These are phyloP conservation scores for Entomortierella chlamydospora DNA, from an alignment of 192 early-diverging fungal species.

Conservation along the genomic window DNA sequence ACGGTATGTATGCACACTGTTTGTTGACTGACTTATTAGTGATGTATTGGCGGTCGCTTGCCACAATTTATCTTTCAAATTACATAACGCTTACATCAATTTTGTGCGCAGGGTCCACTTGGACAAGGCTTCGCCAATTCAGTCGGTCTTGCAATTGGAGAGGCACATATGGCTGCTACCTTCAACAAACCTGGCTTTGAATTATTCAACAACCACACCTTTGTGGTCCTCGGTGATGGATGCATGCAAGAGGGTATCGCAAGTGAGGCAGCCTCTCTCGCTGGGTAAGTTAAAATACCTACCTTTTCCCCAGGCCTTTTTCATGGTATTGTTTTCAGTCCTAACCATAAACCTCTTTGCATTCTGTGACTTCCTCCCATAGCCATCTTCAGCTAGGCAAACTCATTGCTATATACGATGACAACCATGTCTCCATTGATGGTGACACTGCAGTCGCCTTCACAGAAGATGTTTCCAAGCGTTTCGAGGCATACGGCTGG, in stretches of 20 bases:
- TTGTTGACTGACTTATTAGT: background rate
- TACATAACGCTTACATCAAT: background rate
- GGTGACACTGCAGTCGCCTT: slow-evolving; percentile 87
- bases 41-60: too few relatives aligned
- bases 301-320: too few relatives aligned
- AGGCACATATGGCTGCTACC: slow-evolving; percentile 87
- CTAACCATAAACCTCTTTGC: too few relatives aligned
- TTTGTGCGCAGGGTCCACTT: slow-evolving; percentile 75
- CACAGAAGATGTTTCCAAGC: slow-evolving; percentile 90
- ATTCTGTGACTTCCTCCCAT: too few relatives aligned
- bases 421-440: slow-evolving; percentile 97
- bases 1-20: slow-evolving; percentile 60
- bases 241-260: slow-evolving; percentile 98
- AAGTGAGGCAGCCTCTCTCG: slow-evolving; percentile 91
- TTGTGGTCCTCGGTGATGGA: slow-evolving; percentile 90
- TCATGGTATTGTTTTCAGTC: too few relatives aligned
- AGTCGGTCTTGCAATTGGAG: slow-evolving; percentile 93
- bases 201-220: slow-evolving; percentile 90
- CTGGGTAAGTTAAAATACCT: slow-evolving; percentile 74
- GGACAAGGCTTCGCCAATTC: slow-evolving; percentile 94
- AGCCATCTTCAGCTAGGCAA: slow-evolving; percentile 92
- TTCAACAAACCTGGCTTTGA: slow-evolving; percentile 92
- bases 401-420: slow-evolving; percentile 95
- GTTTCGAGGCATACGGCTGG: slow-evolving; percentile 96
- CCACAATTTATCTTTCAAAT: background rate